Percentiles rank a stretch among this genome's conserved stretches.
phyloP scores from a whole-genome alignment of 1,139 yeast genomes.

The Yamadazyma siamensis region DNA sequence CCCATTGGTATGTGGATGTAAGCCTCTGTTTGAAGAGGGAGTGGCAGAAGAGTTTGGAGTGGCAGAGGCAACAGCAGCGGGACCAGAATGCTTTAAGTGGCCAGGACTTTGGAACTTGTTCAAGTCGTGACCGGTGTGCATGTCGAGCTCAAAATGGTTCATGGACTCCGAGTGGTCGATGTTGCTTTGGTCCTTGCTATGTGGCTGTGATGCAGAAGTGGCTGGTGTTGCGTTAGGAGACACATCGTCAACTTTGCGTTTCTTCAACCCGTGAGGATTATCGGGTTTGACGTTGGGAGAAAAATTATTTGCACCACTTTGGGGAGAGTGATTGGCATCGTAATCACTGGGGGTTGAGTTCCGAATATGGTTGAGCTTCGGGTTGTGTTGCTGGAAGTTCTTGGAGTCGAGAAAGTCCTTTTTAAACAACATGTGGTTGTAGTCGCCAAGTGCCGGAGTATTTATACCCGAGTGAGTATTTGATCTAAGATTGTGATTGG shows the following conservation, averaged over 20 bases:
- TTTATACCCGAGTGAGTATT: background rate
- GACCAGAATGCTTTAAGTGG: background rate
- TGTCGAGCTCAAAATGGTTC: slow-evolving; percentile 3
- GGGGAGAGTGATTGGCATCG: slow-evolving; percentile 3
- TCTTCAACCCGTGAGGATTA: slow-evolving; percentile 1
- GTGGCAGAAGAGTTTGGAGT: slow-evolving; percentile 1
- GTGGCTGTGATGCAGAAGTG: slow-evolving; percentile 1
- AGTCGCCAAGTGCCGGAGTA: background rate
- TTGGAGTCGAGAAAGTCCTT: slow-evolving; percentile 6
- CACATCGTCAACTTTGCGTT: slow-evolving; percentile 5
- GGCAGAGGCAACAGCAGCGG: background rate
- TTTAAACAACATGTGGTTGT: slow-evolving; percentile 3
- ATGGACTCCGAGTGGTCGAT: no score
- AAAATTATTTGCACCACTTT: slow-evolving; percentile 1
- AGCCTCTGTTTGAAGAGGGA: slow-evolving; percentile 1
- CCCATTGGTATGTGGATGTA: background rate
- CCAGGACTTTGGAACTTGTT: background rate
- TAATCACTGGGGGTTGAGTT: slow-evolving; percentile 4
- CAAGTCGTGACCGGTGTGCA: no score
- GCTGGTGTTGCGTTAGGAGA: slow-evolving; percentile 6
- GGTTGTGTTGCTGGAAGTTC: background rate
- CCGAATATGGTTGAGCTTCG: background rate
- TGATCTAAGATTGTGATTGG: background rate
- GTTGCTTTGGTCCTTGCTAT: slow-evolving; percentile 4
- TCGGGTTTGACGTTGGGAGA: slow-evolving; percentile 3